These are phyloP conservation scores for Rubroboletus pulcherrimus DNA, from an alignment of 768 basidiomycete species.

Conservation along the genomic window DNA sequence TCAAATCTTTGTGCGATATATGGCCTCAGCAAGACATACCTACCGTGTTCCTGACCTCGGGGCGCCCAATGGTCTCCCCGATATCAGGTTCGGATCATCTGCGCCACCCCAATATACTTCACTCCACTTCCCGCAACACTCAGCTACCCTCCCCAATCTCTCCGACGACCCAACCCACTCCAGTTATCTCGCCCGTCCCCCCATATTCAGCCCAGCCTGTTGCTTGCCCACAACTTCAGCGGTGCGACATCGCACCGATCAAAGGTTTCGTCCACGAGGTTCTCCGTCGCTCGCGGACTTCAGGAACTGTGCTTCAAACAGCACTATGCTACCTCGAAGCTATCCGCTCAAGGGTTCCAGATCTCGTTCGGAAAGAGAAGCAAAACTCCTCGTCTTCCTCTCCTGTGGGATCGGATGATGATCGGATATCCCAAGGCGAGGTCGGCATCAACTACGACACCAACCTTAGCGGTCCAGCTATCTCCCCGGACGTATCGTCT, in stretches of 20 bases:
- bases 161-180: slow-evolving; percentile 40
- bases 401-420: slow-evolving; percentile 40
- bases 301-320: slow-evolving; percentile 79
- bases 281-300: slow-evolving; percentile 79
- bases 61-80: slow-evolving; percentile 25
- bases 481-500: slow-evolving; percentile 3
- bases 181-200: slow-evolving; percentile 28
- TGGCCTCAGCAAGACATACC: slow-evolving; percentile 80
- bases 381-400: slow-evolving; percentile 38
- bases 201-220: slow-evolving; percentile 23
- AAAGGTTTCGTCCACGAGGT: slow-evolving; percentile 86
- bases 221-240: slow-evolving; percentile 10
- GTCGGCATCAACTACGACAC: slow-evolving; percentile 42
- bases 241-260: slow-evolving; percentile 50
- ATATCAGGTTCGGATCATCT: slow-evolving; percentile 10
- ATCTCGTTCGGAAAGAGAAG: slow-evolving; percentile 52
- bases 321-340: slow-evolving; percentile 87
- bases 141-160: slow-evolving; percentile 55
- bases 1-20: slow-evolving; percentile 72
- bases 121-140: slow-evolving; percentile 27
- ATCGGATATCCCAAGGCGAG: slow-evolving; percentile 41
- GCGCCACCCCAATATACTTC: not conserved
- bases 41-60: slow-evolving; percentile 44
- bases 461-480: slow-evolving; percentile 24
- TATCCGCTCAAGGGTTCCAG: slow-evolving; percentile 66